These are phyloP conservation scores for Sherardia arvensis DNA, from an alignment of 257 asterid species.

Conservation along the genomic window DNA sequence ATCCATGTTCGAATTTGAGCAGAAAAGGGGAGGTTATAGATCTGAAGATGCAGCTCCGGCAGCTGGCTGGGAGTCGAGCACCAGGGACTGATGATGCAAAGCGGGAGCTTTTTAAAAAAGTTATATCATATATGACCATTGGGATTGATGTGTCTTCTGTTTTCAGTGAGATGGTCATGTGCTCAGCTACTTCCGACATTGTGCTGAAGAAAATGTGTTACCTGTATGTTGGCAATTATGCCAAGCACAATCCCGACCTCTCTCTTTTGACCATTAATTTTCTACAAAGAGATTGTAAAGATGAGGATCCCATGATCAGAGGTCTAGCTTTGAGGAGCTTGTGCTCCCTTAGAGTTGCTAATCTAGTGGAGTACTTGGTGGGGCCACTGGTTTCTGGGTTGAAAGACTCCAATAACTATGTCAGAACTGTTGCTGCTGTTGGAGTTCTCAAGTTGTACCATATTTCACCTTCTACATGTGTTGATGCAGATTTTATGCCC, in stretches of 20 bases:
- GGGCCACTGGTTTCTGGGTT: constrained; percentile 85
- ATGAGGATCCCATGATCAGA: constrained; percentile 98
- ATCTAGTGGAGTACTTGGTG: constrained; percentile 96
- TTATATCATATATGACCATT: constrained; percentile 91
- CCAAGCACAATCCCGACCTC: constrained; percentile 90
- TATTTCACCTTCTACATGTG: constrained; percentile 73
- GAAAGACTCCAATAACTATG: constrained; percentile 85
- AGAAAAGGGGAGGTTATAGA: constrained; percentile 97
- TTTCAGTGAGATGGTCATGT: constrained; percentile 99
- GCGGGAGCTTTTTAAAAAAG: constrained; percentile 92
- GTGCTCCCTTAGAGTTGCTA: constrained; percentile 92
- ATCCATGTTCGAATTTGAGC: constrained; percentile 21
- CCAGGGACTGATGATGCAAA: constrained; percentile 94
- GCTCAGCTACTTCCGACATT: constrained; percentile 94
- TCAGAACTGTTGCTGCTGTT: constrained; percentile 78
- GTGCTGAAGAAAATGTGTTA: constrained; percentile 98
- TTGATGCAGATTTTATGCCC: constrained; percentile 87
- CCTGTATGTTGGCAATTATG: constrained; percentile 90
- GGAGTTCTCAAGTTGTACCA: constrained; percentile 93
- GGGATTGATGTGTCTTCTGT: constrained; percentile 93
- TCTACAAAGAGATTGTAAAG: constrained; percentile 96
- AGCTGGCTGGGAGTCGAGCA: constrained; percentile 89
- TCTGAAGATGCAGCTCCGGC: constrained; percentile 89
- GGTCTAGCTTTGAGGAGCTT: constrained; percentile 97
- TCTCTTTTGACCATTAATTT: constrained; percentile 93